Conservation (phyloP, 2,329 filamentous ascomycete genomes). For the Fusarium acutatum region DNA sequence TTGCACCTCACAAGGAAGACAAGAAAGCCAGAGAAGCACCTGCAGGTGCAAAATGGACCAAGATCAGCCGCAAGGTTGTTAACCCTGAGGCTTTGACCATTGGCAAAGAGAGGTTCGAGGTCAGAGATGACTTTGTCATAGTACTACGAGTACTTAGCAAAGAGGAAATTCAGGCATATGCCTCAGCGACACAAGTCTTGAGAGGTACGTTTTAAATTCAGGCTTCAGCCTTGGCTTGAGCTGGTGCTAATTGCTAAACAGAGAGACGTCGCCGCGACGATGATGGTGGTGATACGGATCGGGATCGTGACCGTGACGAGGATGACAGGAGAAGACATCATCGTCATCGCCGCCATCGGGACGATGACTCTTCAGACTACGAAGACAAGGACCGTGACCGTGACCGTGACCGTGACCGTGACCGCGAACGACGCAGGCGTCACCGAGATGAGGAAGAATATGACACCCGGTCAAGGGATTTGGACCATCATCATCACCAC, state of each 20-base stretch:
- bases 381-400: conserved; percentile 51
- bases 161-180: conserved; percentile 90
- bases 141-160: conserved; percentile 86
- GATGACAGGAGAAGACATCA: conserved; percentile 38
- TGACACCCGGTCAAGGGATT: conserved; percentile 41
- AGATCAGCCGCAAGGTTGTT: conserved; percentile 87
- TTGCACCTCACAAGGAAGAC: conserved; percentile 91
- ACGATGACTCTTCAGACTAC: conserved; percentile 39
- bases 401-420: conserved; percentile 44
- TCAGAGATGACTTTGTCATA: conserved; percentile 92
- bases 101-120: conserved; percentile 91
- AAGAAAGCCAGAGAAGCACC: conserved; percentile 76
- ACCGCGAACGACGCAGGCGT: conserved; percentile 47
- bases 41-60: conserved; percentile 87
- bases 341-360: conserved; percentile 38
- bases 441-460: conserved; percentile 44
- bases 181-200: conserved; percentile 80
- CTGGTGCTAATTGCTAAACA: conserved; percentile 28
- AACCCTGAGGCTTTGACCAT: conserved; percentile 87
- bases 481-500: conserved; percentile 47
- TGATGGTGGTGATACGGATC: conserved; percentile 42
- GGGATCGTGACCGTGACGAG: conserved; percentile 44
- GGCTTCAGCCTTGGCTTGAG: neutral
- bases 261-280: conserved; percentile 47
- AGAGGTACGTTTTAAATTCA: conserved; percentile 66